Evolutionary conservation across 768 basidiomycete genomes (phyloP), one percentile per base, ranked within the genome.

Genomic region (Russula ochroleuca): DNA sequence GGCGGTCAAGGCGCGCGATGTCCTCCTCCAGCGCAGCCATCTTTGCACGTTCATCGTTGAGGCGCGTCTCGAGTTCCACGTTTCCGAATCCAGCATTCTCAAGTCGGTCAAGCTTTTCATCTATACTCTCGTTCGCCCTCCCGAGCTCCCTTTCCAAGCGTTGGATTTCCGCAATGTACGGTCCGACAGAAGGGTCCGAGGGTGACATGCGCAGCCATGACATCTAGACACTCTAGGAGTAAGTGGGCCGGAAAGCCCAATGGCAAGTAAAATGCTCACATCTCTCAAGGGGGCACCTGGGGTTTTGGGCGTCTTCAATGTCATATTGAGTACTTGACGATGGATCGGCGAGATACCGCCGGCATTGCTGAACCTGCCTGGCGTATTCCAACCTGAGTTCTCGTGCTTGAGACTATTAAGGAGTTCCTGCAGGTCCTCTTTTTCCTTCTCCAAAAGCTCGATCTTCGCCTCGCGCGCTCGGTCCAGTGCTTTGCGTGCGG

Each of bases 21-120:
- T 93, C 88, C 49, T 85, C 85, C 72, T 92, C 87, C 33, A 92
- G 75, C 0, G 71, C 63, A 7, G 73, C 73, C 17, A 88, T 84
- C 66, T 76, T 80, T 15, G 78, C 72, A 9, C 87, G 81, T 10
- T 89, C 87, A 67, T 91, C 88, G 62, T 86, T 87, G 3, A 93
- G 81, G 59, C 83, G 85, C 74, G 79, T 80, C 0, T 87, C 85
- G 40, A 92, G 77, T 8, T 82, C 84, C 50, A 93, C 83, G 47
- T 86, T 86, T 33, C 84, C 90, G 15, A 87, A 73, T 5, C 92
- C 92, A 0, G 87, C 86, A 61, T 92, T 86, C 70, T 91, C 89
- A 3, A 95, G 84, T 57, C 87, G 85, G 71, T 92, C 91, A 17
- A 95, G 79, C 72, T 94, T 94, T 70, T 92, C 87, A 68, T 95